A percentile compares a stretch with the other conserved stretches of the same genome.
phyloP scores from a whole-genome alignment of 2,329 filamentous ascomycete genomes.

The Penicillium nordicum region DNA sequence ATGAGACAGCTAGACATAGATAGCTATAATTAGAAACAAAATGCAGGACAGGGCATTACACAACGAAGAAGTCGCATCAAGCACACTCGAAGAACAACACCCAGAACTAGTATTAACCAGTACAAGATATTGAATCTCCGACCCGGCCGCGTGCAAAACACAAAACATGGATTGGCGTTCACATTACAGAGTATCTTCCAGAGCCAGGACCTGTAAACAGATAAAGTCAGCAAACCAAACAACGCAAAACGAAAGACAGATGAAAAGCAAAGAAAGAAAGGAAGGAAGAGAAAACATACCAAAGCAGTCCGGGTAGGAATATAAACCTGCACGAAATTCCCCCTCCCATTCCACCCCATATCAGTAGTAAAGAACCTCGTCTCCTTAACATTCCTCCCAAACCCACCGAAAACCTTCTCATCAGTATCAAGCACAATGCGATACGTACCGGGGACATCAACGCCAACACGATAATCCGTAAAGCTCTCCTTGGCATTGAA shows the following conservation, averaged over 20 bases:
- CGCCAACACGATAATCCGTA: slow-evolving; percentile 85
- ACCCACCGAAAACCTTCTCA: slow-evolving; percentile 71
- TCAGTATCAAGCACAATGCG: slow-evolving; percentile 82
- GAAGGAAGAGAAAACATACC: slow-evolving; percentile 52
- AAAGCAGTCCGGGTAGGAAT: slow-evolving; percentile 79
- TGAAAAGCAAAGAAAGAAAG: background rate
- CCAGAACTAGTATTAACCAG: background rate
- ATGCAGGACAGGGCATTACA: background rate
- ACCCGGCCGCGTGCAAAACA: background rate
- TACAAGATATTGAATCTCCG: background rate
- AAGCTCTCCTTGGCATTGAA: slow-evolving; percentile 84
- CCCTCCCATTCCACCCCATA: slow-evolving; percentile 82
- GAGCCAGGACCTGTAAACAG: slow-evolving; percentile 50
- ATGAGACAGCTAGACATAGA: background rate
- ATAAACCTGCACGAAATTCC: slow-evolving; percentile 91
- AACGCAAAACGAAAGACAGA: background rate
- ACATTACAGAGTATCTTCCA: slow-evolving; percentile 44
- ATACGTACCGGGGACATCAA: slow-evolving; percentile 83
- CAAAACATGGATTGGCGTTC: background rate
- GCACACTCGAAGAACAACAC: background rate
- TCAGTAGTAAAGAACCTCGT: slow-evolving; percentile 90
- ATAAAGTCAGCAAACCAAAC: background rate
- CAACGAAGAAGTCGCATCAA: background rate
- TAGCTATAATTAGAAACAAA: background rate
- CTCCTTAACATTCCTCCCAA: slow-evolving; percentile 70